Conservation (phyloP, 2,329 filamentous ascomycete genomes). For the Clonostachys byssicola region DNA sequence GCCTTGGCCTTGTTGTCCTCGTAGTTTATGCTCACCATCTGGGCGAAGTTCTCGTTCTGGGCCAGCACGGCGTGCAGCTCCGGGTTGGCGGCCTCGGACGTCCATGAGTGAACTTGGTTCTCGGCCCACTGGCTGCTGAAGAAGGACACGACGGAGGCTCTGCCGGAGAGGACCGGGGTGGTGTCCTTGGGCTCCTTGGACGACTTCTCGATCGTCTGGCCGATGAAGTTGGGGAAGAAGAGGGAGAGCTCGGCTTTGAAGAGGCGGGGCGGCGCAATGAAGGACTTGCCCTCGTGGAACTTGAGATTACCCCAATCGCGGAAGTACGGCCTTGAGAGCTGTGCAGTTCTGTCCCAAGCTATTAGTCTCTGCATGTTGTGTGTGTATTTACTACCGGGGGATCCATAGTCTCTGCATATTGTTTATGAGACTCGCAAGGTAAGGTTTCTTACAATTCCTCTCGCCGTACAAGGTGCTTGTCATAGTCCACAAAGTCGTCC, state of each 20-base stretch:
- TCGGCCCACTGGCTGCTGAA: constrained; percentile 86
- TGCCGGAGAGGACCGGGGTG: constrained; percentile 68
- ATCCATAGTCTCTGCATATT: too few species aligned
- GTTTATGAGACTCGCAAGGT: not conserved
- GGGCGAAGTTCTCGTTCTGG: constrained; percentile 49
- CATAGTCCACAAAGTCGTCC: constrained; percentile 79
- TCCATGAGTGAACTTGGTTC: constrained; percentile 71
- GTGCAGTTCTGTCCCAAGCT: constrained; percentile 52
- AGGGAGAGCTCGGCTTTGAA: constrained; percentile 80
- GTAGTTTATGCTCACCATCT: constrained; percentile 82
- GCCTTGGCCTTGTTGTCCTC: constrained; percentile 75
- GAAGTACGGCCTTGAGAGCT: constrained; percentile 87
- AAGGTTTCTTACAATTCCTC: constrained; percentile 60
- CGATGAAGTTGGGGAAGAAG: constrained; percentile 90
- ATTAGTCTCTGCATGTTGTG: not conserved
- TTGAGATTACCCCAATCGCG: constrained; percentile 88
- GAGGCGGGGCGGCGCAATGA: constrained; percentile 76
- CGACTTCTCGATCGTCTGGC: constrained; percentile 65
- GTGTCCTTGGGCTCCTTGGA: constrained; percentile 57
- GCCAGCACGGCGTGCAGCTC: constrained; percentile 61
- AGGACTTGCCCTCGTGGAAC: constrained; percentile 85
- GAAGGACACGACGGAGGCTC: constrained; percentile 73
- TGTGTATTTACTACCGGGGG: too few species aligned
- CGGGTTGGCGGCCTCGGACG: constrained; percentile 61
- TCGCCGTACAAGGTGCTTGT: constrained; percentile 75